A percentile compares a stretch with the other conserved stretches of the same genome.
Evolutionary conservation across 495 filamentous ascomycete species (phyloP).

Genomic region (Aspergillus baeticus): DNA sequence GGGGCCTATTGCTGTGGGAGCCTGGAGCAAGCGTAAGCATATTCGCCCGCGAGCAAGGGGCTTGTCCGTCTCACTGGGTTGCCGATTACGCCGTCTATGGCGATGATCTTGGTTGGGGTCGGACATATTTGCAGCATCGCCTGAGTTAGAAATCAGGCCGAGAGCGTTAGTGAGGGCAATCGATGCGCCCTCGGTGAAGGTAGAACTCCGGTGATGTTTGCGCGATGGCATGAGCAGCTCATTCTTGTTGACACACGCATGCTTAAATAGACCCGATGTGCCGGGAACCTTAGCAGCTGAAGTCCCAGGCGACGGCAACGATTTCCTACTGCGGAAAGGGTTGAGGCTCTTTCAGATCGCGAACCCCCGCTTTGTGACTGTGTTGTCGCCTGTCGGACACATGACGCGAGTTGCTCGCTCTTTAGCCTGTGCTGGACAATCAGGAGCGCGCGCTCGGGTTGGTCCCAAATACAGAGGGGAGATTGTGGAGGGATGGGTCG

Average conservation of each 20-base stretch:
- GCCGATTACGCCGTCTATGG: neutral
- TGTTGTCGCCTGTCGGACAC: slow-evolving; percentile 9
- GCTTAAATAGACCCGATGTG: too few species aligned
- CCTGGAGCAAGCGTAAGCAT: too few species aligned
- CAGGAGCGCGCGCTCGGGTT: neutral
- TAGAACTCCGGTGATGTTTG: neutral
- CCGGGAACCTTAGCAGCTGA: too few species aligned
- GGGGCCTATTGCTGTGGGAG: too few species aligned
- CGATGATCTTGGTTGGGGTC: neutral
- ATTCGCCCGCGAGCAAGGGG: neutral
- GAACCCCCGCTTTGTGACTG: slow-evolving; percentile 9
- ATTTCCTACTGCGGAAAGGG: neutral
- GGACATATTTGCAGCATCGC: neutral
- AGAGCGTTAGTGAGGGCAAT: neutral
- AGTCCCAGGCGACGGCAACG: neutral
- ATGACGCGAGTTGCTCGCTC: slow-evolving; percentile 3
- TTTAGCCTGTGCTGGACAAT: neutral
- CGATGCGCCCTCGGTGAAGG: neutral
- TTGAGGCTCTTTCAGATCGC: slow-evolving; percentile 14
- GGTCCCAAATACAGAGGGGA: neutral
- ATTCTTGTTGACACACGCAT: neutral
- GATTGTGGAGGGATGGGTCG: slow-evolving; percentile 3
- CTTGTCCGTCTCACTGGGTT: neutral
- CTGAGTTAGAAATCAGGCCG: neutral
- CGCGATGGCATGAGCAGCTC: neutral